Percentiles rank a stretch among this genome's conserved stretches.
Conservation (phyloP, 331 rosid genomes). For the Rhamnella rubrinervis region DNA sequence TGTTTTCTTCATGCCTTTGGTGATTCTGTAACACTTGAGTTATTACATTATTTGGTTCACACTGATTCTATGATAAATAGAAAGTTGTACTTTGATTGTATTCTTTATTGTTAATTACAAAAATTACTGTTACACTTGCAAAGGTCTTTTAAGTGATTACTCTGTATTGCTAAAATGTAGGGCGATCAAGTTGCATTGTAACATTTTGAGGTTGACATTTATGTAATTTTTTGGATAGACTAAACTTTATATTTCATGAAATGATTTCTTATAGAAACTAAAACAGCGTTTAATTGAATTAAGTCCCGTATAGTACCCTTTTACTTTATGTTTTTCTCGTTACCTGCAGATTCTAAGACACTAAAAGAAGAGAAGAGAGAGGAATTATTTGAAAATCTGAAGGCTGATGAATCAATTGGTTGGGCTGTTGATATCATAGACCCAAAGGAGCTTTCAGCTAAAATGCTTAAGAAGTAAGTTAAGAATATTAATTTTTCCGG, state of each 20-base stretch:
- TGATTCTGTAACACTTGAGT: not conserved
- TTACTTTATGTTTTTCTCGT: slow-evolving; percentile 12
- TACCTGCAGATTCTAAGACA: slow-evolving; percentile 74
- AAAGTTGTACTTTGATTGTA: not conserved
- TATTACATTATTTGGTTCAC: not conserved
- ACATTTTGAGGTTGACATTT: too few relatives aligned
- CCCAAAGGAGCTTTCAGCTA: slow-evolving; percentile 80
- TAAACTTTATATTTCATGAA: too few relatives aligned
- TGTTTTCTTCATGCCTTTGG: not conserved
- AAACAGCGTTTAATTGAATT: not conserved
- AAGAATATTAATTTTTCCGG: not conserved
- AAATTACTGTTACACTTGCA: not conserved
- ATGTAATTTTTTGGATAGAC: too few relatives aligned
- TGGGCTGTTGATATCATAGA: slow-evolving; percentile 92
- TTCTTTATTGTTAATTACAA: slow-evolving; percentile 4
- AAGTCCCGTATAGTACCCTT: not conserved
- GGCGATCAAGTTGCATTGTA: too few relatives aligned
- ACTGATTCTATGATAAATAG: not conserved
- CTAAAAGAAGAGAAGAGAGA: slow-evolving; percentile 95
- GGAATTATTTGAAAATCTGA: slow-evolving; percentile 68
- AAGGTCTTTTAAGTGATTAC: not conserved
- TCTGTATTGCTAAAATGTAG: not conserved
- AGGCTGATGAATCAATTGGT: slow-evolving; percentile 67
- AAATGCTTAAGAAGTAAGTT: slow-evolving; percentile 75
- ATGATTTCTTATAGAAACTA: not conserved